phyloP scores from a whole-genome alignment of 306 rosid species.

The Prunus mume region DNA sequence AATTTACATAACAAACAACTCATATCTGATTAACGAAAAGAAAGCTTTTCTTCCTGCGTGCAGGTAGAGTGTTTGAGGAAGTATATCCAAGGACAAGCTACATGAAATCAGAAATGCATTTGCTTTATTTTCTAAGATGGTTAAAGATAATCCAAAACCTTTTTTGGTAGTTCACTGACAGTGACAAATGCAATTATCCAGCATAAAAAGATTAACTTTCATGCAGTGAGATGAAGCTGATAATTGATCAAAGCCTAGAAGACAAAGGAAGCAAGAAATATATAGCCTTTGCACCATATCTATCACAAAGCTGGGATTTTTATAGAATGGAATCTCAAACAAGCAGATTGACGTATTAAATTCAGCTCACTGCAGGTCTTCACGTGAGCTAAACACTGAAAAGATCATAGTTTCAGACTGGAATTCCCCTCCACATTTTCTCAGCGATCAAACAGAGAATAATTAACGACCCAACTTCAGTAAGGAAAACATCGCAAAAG shows the following conservation, averaged over 20 bases:
- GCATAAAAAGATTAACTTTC: background rate
- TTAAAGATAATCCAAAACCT: background rate
- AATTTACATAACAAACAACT: background rate
- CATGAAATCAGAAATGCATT: background rate
- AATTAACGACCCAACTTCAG: constrained; percentile 2
- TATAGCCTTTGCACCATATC: background rate
- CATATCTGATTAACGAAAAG: background rate
- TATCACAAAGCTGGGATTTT: background rate
- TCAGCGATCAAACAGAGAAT: background rate
- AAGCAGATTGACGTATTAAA: background rate
- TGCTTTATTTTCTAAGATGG: background rate
- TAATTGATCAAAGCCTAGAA: background rate
- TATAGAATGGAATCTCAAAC: background rate
- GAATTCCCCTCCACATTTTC: background rate
- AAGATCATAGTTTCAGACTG: too few relatives aligned
- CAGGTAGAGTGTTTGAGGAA: background rate
- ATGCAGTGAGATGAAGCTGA: background rate
- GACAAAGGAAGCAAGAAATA: background rate
- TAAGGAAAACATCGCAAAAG: background rate
- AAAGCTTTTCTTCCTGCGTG: background rate
- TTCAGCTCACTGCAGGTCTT: background rate
- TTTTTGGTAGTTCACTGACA: background rate
- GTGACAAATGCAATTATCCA: background rate
- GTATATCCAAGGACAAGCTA: background rate
- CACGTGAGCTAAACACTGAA: too few relatives aligned